Evolutionary conservation across 2,329 filamentous ascomycete species (phyloP).

Genomic region (Cercospora janseana): DNA sequence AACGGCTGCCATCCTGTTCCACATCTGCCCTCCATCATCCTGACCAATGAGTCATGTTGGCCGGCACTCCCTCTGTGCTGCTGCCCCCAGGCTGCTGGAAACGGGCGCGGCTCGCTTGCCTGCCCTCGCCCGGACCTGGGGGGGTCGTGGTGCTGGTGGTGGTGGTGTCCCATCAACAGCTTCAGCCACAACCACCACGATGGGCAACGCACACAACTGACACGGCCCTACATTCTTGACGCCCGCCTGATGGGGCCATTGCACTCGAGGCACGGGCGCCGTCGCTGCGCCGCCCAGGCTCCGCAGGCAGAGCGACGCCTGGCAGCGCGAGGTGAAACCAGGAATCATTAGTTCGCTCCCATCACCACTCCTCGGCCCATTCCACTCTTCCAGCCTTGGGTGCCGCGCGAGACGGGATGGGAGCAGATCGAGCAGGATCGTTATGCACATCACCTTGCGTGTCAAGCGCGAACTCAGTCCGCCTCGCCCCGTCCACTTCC

Average conservation of each 20-base stretch:
- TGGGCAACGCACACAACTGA: conserved; percentile 22
- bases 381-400: too few relatives aligned
- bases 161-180: conserved; percentile 7
- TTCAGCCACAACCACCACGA: conserved; percentile 22
- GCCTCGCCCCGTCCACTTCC: background rate
- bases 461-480: conserved; percentile 6
- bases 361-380: background rate
- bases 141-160: background rate
- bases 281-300: background rate
- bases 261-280: conserved; percentile 15
- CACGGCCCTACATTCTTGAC: conserved; percentile 23
- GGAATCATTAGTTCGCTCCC: background rate
- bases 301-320: background rate
- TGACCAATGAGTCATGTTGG: conserved; percentile 26
- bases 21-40: conserved; percentile 13
- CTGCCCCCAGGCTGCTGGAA: conserved; percentile 22
- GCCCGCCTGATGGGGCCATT: conserved; percentile 19
- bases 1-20: conserved; percentile 18
- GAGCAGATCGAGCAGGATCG: conserved; percentile 9
- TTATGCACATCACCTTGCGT: conserved; percentile 7
- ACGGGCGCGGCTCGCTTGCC: conserved; percentile 5
- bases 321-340: conserved; percentile 1
- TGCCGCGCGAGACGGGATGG: too few relatives aligned
- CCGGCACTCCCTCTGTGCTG: conserved; percentile 17
- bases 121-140: background rate